Evolutionary conservation across 2,329 filamentous ascomycete species (phyloP).

Genomic region (Aureobasidium sp.): DNA sequence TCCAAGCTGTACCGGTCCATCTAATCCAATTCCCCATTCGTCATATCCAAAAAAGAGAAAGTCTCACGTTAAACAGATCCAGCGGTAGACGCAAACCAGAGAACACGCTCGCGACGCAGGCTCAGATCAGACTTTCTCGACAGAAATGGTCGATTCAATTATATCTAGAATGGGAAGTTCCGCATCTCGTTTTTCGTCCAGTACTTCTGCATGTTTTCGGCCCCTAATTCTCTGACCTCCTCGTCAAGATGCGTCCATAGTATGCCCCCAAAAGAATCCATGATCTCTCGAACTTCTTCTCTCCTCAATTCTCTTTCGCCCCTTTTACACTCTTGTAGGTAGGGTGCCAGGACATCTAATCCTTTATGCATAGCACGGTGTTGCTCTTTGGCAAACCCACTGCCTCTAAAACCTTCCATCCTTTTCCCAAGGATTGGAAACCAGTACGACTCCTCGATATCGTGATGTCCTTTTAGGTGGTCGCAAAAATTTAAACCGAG

Average conservation of each 20-base stretch:
- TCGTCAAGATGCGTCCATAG: slow-evolving; percentile 87
- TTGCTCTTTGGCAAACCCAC: slow-evolving; percentile 75
- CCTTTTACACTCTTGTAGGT: slow-evolving; percentile 40
- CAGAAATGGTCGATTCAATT: too few species aligned
- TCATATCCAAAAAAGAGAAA: too few species aligned
- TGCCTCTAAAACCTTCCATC: slow-evolving; percentile 80
- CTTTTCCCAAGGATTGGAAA: slow-evolving; percentile 81
- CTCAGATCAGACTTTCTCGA: too few species aligned
- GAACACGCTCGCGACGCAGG: too few species aligned
- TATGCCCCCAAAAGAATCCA: slow-evolving; percentile 83
- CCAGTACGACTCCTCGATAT: slow-evolving; percentile 83
- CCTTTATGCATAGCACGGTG: slow-evolving; percentile 81
- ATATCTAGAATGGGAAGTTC: too few species aligned
- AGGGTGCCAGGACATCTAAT: slow-evolving; percentile 37
- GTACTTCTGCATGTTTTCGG: slow-evolving; percentile 89
- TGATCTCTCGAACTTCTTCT: slow-evolving; percentile 69
- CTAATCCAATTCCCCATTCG: too few species aligned
- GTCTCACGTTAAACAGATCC: too few species aligned
- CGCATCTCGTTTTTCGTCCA: slow-evolving; percentile 85
- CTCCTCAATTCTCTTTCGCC: slow-evolving; percentile 68
- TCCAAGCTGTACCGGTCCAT: too few species aligned
- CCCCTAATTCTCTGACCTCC: slow-evolving; percentile 80
- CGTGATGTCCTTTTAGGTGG: slow-evolving; percentile 80
- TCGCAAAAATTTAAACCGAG: slow-evolving; percentile 76
- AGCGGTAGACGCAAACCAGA: too few species aligned